Percentiles rank a stretch among this genome's conserved stretches.
phyloP scores from a whole-genome alignment of 176 grass and related monocot genomes.

The Oropetium thomaeum region DNA sequence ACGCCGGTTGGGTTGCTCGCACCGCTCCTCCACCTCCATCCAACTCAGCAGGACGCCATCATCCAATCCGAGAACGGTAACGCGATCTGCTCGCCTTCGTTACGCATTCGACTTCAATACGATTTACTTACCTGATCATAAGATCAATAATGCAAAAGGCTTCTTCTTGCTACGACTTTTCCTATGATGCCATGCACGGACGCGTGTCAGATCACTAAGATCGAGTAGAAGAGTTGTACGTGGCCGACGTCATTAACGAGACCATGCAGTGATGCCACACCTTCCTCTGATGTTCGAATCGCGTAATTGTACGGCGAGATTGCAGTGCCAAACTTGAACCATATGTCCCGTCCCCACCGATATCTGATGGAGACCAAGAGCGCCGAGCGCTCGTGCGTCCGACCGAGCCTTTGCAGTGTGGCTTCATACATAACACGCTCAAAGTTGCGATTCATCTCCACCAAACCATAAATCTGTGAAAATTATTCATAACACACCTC shows the following conservation, averaged over 20 bases:
- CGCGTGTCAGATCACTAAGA: background rate
- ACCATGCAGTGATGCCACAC: background rate
- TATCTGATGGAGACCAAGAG: too few relatives aligned
- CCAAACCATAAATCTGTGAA: too few relatives aligned
- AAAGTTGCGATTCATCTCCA: too few relatives aligned
- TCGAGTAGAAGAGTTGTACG: background rate
- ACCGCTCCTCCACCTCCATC: too few relatives aligned
- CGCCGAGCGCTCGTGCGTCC: background rate
- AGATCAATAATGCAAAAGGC: too few relatives aligned
- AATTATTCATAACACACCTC: too few relatives aligned
- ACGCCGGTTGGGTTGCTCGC: too few relatives aligned
- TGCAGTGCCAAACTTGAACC: background rate
- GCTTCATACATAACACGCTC: too few relatives aligned
- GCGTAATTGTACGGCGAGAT: background rate
- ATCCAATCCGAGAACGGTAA: constrained; percentile 18
- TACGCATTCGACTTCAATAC: background rate
- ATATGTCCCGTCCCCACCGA: too few relatives aligned
- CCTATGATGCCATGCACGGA: background rate
- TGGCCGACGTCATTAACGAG: background rate
- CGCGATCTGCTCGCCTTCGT: background rate
- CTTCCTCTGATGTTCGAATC: background rate
- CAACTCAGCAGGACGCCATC: too few relatives aligned
- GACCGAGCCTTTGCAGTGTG: too few relatives aligned
- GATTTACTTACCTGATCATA: too few relatives aligned
- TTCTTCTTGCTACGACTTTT: background rate